These are phyloP conservation scores for Ophiostoma piceae DNA, from an alignment of 2,329 filamentous ascomycete species.

Conservation along the genomic window DNA sequence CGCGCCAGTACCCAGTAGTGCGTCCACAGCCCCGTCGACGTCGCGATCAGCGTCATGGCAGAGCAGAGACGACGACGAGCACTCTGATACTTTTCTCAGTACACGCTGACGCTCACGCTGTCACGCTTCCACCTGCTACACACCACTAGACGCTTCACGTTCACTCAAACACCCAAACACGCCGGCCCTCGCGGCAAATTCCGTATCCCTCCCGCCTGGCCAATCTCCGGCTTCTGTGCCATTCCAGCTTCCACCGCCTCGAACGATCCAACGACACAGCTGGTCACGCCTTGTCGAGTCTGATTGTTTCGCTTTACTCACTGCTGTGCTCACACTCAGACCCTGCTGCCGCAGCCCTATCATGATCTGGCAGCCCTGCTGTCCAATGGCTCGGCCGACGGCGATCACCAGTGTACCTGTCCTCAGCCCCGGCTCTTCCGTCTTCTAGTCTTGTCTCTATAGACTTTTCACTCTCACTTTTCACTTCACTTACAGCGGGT, in stretches of 20 bases:
- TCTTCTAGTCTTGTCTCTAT: not conserved
- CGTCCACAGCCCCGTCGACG: constrained; percentile 11
- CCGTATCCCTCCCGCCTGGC: not conserved
- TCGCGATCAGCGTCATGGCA: not conserved
- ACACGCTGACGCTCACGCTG: not conserved
- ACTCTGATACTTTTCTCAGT: too few species aligned
- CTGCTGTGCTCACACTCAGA: not conserved
- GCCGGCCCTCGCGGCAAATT: constrained; percentile 6
- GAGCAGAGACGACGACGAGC: too few species aligned
- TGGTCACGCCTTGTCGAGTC: constrained; percentile 1
- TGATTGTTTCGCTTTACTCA: not conserved
- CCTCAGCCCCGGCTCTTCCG: constrained; percentile 18
- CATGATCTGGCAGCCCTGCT: constrained; percentile 24
- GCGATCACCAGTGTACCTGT: constrained; percentile 11
- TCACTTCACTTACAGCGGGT: too few species aligned
- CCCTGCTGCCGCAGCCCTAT: constrained; percentile 17
- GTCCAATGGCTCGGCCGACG: constrained; percentile 24
- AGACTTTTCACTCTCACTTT: not conserved
- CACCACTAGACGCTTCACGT: not conserved
- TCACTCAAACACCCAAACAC: not conserved
- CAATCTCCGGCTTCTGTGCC: constrained; percentile 3
- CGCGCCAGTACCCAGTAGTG: not conserved
- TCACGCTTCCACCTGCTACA: not conserved
- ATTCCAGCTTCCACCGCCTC: not conserved
- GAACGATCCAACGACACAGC: not conserved